phyloP scores from a whole-genome alignment of 495 filamentous ascomycete species.

The Penicillium maclennaniae region DNA sequence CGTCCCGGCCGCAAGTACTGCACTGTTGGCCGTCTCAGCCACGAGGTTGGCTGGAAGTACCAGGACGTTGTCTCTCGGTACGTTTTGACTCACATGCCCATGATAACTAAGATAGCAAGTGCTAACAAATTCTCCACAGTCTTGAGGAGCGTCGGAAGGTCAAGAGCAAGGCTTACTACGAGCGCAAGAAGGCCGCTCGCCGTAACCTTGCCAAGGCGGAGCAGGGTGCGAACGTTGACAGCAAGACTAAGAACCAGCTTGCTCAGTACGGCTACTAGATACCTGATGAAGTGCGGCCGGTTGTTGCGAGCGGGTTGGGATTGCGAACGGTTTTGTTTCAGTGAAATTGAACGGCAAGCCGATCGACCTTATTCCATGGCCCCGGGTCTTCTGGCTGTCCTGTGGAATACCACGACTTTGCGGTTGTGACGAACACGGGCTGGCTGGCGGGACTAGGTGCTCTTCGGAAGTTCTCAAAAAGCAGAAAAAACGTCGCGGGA shows the following conservation, averaged over 20 bases:
- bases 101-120: background rate
- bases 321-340: conserved; percentile 47
- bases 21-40: conserved; percentile 93
- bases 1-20: conserved; percentile 99
- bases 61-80: conserved; percentile 96
- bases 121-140: conserved; percentile 46
- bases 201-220: conserved; percentile 86
- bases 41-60: conserved; percentile 99
- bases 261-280: conserved; percentile 70
- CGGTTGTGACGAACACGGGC: conserved; percentile 39
- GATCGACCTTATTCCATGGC: conserved; percentile 38
- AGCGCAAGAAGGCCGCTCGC: conserved; percentile 93
- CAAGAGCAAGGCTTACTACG: conserved; percentile 98
- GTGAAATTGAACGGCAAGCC: conserved; percentile 43
- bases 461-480: conserved; percentile 31
- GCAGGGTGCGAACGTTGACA: conserved; percentile 85
- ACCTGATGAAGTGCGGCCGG: conserved; percentile 43
- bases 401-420: conserved; percentile 24
- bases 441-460: conserved; percentile 26
- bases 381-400: conserved; percentile 16
- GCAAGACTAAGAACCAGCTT: conserved; percentile 64
- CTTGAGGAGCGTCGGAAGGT: conserved; percentile 99
- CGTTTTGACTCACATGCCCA: conserved; percentile 31
- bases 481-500: conserved; percentile 41
- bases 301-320: conserved; percentile 46